phyloP scores from a whole-genome alignment of 2,329 filamentous ascomycete genomes.

The Pseudogymnoascus sp. region DNA sequence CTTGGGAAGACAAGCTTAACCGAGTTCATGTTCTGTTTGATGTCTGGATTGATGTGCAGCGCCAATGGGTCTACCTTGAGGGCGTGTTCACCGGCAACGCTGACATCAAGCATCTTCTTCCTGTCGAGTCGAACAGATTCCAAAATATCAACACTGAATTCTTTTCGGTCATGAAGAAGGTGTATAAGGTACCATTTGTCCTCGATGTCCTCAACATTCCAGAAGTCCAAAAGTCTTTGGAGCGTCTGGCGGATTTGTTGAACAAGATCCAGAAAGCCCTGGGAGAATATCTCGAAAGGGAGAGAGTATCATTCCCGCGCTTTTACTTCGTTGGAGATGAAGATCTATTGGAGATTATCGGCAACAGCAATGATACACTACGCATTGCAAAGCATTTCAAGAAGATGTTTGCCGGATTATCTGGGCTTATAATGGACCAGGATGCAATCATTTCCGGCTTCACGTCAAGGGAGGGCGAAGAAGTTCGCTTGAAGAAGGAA shows the following conservation, averaged over 20 bases:
- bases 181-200: slow-evolving; percentile 91
- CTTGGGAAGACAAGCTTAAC: slow-evolving; percentile 98
- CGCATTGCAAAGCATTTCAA: slow-evolving; percentile 98
- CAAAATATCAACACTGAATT: slow-evolving; percentile 99
- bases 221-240: slow-evolving; percentile 90
- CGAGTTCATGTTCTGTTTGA: slow-evolving; percentile 96
- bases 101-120: slow-evolving; percentile 96
- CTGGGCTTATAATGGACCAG: slow-evolving; percentile 84
- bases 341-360: slow-evolving; percentile 96
- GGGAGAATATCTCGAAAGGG: slow-evolving; percentile 95
- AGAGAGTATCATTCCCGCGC: slow-evolving; percentile 92
- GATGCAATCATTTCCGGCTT: slow-evolving; percentile 85
- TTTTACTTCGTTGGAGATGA: slow-evolving; percentile 99
- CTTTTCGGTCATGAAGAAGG: slow-evolving; percentile 98
- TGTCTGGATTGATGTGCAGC: slow-evolving; percentile 99
- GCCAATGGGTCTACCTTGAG: slow-evolving; percentile 99
- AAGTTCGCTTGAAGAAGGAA: slow-evolving; percentile 78
- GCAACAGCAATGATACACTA: slow-evolving; percentile 95
- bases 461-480: slow-evolving; percentile 90
- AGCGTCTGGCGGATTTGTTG: slow-evolving; percentile 89
- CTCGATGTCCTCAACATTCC: slow-evolving; percentile 94
- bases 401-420: slow-evolving; percentile 99
- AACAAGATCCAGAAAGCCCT: slow-evolving; percentile 99
- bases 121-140: slow-evolving; percentile 93
- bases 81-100: slow-evolving; percentile 98